Evolutionary conservation across 2,329 filamentous ascomycete genomes (phyloP), one percentile per base, ranked within the genome.

Genomic region (Plectosphaerella sp.): DNA sequence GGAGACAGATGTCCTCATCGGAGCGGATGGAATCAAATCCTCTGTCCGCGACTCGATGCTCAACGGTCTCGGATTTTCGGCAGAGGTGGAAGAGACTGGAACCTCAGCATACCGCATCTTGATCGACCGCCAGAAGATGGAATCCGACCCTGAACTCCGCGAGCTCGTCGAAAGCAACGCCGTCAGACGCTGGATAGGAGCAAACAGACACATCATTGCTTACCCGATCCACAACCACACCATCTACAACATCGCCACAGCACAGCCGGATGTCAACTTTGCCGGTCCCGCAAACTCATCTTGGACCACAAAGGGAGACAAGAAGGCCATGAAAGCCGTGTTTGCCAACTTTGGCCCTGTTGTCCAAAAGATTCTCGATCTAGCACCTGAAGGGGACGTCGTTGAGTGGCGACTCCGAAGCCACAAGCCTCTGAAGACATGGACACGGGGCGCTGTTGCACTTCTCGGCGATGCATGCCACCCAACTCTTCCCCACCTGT

Each of bases 401-500:
- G 80, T 83, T 57, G 83, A 88, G 63, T 88, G 84, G 81, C 83
- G 82, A 57, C 68, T 88, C 45, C 72, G 82, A 24, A 78, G 82
- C 5, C 82, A 87, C 61, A 75, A 80, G 37, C 83, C 83, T 0
- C 66, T 88, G 5, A 77, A 78, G 0, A 83, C 79, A 5, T 88
- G 85, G 84, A 72, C 82, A 1, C 68, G 79, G 37, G 75, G 75
- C 11, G 70, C 68, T 42, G 78, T 79, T 2, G 78, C 75, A 2
- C 71, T 87, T 14, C 64, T 85, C 6, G 84, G 84, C 39, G 84
- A 88, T 60, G 78, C 83, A 2, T 86, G 82, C 62, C 84, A 88
- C 61, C 82, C 84, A 1, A 87, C 83, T n/a, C 76, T 88, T 46
- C 84, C 84, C 0, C 84, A 88, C 60, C 73, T 87, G 5, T 82